A percentile compares a stretch with the other conserved stretches of the same genome.
Conservation (phyloP, 768 basidiomycete species). For the Coprinellus aureogranulatus region DNA sequence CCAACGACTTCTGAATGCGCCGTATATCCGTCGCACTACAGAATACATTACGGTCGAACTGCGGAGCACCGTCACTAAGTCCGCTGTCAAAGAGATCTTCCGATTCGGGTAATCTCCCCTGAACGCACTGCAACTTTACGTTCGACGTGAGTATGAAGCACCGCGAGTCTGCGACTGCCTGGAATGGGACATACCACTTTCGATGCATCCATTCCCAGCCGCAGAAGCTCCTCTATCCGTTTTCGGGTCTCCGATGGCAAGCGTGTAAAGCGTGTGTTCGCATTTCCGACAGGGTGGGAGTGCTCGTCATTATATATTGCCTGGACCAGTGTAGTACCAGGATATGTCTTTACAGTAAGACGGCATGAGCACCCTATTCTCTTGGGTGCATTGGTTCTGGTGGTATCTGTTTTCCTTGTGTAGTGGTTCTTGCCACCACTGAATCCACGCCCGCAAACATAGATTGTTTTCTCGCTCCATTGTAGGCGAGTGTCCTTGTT, state of each 20-base stretch:
- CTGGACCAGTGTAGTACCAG: neutral
- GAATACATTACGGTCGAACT: slow-evolving; percentile 2
- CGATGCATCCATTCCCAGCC: too few species aligned
- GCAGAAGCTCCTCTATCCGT: too few species aligned
- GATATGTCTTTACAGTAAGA: neutral
- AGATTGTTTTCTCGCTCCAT: neutral
- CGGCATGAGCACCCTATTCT: neutral
- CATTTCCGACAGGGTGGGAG: neutral
- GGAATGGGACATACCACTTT: too few species aligned
- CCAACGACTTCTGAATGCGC: slow-evolving; percentile 10
- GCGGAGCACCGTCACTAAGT: neutral
- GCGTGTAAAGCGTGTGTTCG: neutral
- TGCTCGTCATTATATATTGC: neutral
- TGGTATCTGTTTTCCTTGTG: neutral
- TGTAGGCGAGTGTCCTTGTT: neutral
- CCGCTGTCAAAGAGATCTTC: neutral
- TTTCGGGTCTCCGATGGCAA: neutral
- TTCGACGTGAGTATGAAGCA: too few species aligned
- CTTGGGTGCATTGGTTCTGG: neutral
- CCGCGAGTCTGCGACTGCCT: too few species aligned
- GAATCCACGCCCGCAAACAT: neutral
- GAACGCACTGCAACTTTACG: too few species aligned
- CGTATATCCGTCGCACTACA: slow-evolving; percentile 3
- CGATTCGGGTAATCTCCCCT: neutral
- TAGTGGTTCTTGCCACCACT: neutral